Base-by-base conservation (phyloP, 176 grass and related monocot genomes). In the Phoenix dactylifera region DNA sequence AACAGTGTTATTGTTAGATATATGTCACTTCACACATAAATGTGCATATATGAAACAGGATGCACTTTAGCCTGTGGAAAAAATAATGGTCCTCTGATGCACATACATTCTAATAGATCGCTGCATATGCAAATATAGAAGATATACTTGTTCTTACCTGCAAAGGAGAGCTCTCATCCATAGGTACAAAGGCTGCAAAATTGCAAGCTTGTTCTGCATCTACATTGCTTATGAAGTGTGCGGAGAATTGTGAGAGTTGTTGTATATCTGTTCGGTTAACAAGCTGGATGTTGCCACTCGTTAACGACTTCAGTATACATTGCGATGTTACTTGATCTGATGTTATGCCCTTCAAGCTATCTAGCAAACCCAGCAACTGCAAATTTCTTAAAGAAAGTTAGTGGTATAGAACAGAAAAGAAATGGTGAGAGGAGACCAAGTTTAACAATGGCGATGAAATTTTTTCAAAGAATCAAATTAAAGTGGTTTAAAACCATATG, bases 361-460 rank as follows among this genome's bases (percentile, higher is more conserved):
- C 79, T 58, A 87, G 18, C 28, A 92, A 70, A 24, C 93, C 93
- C 70, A 98, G 81, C 54, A 92, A 81, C 93, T 98, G 87, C 72
- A 75, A 54, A 52, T 59, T 67, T 59, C 28, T n/a, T 22, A 55
- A 59, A 24, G 58, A 3, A 20, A 30, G 10, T 56, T 16, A 51
- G 14, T 22, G 9, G 15, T 14, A 64, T 22, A 18, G 6, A 64
- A 49, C 0, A 20, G 18, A 22, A 64, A 18, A 6, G 15, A 5
- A 22, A 15, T 44, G 35, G 35, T 44, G 35, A 44, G 35, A 12
- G 6, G 9, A 44, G 10, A 44, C 35, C 7, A 12, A 9, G 10
- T 44, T 44, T 14, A 44, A 44, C 2, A 39, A 30, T 5, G 2
- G 1, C 3, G 1, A 44, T 12, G 35, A 44, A 12, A 14, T 1